Evolutionary conservation across 148 eudicot genomes (phyloP), one percentile per base, ranked within the genome.

Genomic region (Heliosperma pusillum): DNA sequence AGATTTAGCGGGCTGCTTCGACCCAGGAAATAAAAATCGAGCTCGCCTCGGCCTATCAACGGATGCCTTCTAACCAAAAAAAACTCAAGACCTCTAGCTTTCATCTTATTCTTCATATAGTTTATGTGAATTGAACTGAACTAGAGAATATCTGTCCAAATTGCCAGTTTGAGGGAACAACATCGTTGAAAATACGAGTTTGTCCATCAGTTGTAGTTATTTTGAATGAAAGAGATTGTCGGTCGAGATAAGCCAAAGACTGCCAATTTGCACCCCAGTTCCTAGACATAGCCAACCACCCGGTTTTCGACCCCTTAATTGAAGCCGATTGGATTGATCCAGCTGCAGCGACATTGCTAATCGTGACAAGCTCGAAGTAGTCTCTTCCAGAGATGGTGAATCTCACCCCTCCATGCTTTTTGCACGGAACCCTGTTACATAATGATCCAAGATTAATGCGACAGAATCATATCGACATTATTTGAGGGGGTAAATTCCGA

Each of bases 201-300:
- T 75, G 75, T 62, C 96, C 96, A 78, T 90, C 97, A 0, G 82
- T 79, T 3, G 90, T 82, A 0, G 96, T 89, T 75, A 94, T 79
- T 75, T 40, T 85, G 77, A 94, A 94, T 0, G 98, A 94, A 42
- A 91, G 73, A 21, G 90, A 56, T 68, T 91, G 98, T 20, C 97
- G 89, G 19, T 87, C 78, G 0, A 94, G 85, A 64, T 84, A 90
- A 7, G 87, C 70, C 42, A 81, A 81, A 8, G 97, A 89, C 76
- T 94, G 98, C 97, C 97, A 94, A 70, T 91, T 90, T n/a, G 90
- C 88, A 45, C 98, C 98, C 98, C 98, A 91, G 61, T 94, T 94
- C 45, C 92, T 86, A 4, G 98, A 88, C 93, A 94, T 86, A 5
- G 87, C 22, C 73, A 81, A 76, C 97, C 98, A 94, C 16, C 62